These are phyloP conservation scores for Akanthomyces muscarius DNA, from an alignment of 2,329 filamentous ascomycete species.

Conservation along the genomic window DNA sequence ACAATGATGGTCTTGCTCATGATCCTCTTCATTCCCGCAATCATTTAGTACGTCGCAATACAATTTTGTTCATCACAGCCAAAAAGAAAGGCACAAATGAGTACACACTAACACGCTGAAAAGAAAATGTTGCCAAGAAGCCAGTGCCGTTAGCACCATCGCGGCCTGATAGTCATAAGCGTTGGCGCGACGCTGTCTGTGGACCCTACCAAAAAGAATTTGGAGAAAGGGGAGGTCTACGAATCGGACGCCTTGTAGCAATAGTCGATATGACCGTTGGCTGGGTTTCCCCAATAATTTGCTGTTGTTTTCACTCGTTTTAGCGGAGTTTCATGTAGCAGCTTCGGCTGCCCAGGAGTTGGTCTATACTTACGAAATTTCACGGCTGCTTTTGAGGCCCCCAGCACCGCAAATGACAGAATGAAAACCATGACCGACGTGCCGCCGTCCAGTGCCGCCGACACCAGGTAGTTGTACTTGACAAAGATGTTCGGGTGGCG, in stretches of 20 bases:
- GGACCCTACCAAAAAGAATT: background rate
- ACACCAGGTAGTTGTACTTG: constrained; percentile 26
- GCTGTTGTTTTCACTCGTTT: background rate
- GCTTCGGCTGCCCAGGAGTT: background rate
- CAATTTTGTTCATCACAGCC: background rate
- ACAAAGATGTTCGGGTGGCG: constrained; percentile 25
- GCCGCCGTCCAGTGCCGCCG: constrained; percentile 22
- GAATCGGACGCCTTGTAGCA: constrained; percentile 6
- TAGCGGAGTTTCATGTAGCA: background rate
- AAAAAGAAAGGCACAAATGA: background rate
- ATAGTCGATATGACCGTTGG: constrained; percentile 13
- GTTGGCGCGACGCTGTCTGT: background rate
- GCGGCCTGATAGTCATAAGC: background rate
- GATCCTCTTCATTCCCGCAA: background rate
- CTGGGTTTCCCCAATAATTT: constrained; percentile 13
- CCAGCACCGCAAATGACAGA: constrained; percentile 22
- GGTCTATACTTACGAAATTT: constrained; percentile 6
- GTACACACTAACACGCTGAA: background rate
- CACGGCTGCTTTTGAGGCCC: constrained; percentile 13
- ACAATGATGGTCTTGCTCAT: constrained; percentile 9
- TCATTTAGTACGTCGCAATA: background rate
- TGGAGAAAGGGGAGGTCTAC: background rate
- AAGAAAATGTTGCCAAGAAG: background rate
- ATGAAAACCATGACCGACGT: constrained; percentile 24
- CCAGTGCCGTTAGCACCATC: background rate